Percentiles rank a stretch among this genome's conserved stretches.
These are phyloP conservation scores for Tolypocladium paradoxum DNA, from an alignment of 2,329 filamentous ascomycete genomes.

Conservation along the genomic window DNA sequence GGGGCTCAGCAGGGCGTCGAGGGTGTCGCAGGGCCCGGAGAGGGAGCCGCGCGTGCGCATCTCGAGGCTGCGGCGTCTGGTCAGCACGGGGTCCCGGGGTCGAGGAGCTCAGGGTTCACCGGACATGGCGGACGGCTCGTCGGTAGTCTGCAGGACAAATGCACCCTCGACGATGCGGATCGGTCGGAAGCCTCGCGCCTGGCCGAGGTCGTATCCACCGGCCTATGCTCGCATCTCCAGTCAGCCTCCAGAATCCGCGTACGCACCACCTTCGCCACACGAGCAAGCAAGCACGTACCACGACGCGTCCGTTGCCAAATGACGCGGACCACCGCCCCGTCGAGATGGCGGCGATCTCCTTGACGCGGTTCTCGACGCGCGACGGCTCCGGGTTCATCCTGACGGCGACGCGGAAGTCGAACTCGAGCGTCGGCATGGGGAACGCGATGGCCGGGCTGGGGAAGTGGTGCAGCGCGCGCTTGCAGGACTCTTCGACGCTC, in stretches of 20 bases:
- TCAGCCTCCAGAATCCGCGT: slow-evolving; percentile 6
- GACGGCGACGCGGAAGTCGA: slow-evolving; percentile 41
- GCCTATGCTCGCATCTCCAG: slow-evolving; percentile 15
- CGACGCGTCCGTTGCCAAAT: slow-evolving; percentile 36
- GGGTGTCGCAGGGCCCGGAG: slow-evolving; percentile 32
- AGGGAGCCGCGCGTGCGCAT: slow-evolving; percentile 37
- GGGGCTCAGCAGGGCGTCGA: slow-evolving; percentile 28
- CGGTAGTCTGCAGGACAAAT: slow-evolving; percentile 36
- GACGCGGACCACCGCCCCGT: slow-evolving; percentile 36
- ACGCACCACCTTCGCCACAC: neutral
- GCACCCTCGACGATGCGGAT: slow-evolving; percentile 36
- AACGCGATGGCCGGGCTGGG: slow-evolving; percentile 31
- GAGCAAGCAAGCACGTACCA: slow-evolving; percentile 21
- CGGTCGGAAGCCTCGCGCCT: slow-evolving; percentile 27
- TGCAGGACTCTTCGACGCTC: slow-evolving; percentile 26
- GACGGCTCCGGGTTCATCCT: slow-evolving; percentile 31
- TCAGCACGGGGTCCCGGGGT: neutral
- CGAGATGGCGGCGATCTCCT: slow-evolving; percentile 38
- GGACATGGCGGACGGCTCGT: slow-evolving; percentile 34
- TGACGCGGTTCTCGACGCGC: slow-evolving; percentile 30
- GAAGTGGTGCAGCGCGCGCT: slow-evolving; percentile 27
- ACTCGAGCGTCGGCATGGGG: slow-evolving; percentile 33
- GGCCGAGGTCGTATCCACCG: slow-evolving; percentile 30
- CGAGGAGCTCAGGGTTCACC: slow-evolving; percentile 5
- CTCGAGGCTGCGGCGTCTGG: slow-evolving; percentile 19